Conservation (phyloP, 805 yeast genomes). For the Tetrapisispora nanseiensis region DNA sequence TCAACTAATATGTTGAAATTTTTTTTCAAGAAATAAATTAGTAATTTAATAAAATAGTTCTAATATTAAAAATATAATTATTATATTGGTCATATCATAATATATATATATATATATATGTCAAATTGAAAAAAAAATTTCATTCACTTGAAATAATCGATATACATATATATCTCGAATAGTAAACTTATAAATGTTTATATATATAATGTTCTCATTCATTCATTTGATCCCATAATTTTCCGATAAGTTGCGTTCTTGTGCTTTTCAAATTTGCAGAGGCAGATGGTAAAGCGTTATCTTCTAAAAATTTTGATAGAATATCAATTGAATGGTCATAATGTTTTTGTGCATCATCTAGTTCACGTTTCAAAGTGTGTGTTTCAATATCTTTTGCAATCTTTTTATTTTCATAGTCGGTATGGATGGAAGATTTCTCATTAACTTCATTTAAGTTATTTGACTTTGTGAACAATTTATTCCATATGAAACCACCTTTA, state of each 20-base stretch:
- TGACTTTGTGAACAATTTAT: background rate
- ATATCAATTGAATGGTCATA: constrained; percentile 4
- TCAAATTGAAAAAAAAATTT: no score
- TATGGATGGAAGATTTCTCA: no score
- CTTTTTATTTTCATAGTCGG: background rate
- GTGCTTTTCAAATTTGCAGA: background rate
- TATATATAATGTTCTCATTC: no score
- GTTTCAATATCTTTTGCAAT: constrained; percentile 3
- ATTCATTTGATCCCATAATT: constrained; percentile 5
- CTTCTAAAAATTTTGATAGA: constrained; percentile 3
- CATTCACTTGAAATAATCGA: no score
- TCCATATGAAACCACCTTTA: constrained; percentile 3
- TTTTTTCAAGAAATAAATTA: no score
- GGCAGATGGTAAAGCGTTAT: background rate
- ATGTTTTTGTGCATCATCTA: constrained; percentile 1
- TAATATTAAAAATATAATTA: no score
- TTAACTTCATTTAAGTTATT: background rate
- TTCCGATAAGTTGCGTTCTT: background rate
- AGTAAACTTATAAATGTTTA: no score
- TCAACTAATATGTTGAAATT: no score
- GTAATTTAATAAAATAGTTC: no score
- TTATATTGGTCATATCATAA: no score
- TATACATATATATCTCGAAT: no score
- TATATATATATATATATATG: no score
- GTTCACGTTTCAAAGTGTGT: background rate